These are phyloP conservation scores for Penicillium digitatum DNA, from an alignment of 2,329 filamentous ascomycete genomes.

Conservation along the genomic window DNA sequence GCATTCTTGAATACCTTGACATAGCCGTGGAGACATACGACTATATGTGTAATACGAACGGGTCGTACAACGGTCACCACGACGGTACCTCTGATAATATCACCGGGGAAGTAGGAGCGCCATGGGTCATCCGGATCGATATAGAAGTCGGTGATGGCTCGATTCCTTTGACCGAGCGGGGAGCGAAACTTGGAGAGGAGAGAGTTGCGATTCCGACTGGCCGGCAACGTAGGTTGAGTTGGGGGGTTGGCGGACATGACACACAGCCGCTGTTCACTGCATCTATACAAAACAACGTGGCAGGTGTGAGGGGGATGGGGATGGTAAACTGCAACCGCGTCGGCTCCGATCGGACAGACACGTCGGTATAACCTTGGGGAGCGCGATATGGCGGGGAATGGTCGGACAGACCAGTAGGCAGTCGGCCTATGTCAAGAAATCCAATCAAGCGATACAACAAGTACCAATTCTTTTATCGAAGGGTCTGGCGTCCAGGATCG, in stretches of 20 bases:
- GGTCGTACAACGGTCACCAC: slow-evolving; percentile 58
- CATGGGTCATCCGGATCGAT: slow-evolving; percentile 62
- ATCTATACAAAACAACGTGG: slow-evolving; percentile 32
- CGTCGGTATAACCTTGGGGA: not conserved
- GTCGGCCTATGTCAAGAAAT: slow-evolving; percentile 7
- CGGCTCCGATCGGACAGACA: slow-evolving; percentile 4
- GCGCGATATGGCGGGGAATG: slow-evolving; percentile 4
- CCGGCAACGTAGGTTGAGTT: slow-evolving; percentile 33
- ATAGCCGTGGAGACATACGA: slow-evolving; percentile 60
- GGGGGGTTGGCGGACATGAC: slow-evolving; percentile 43
- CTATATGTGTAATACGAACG: slow-evolving; percentile 60
- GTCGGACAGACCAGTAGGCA: slow-evolving; percentile 6
- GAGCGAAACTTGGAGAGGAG: slow-evolving; percentile 54
- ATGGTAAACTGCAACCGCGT: slow-evolving; percentile 9
- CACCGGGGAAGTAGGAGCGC: slow-evolving; percentile 59
- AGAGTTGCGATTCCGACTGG: slow-evolving; percentile 41
- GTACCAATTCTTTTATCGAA: slow-evolving; percentile 6
- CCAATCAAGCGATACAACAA: slow-evolving; percentile 10
- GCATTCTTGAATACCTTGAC: slow-evolving; percentile 64
- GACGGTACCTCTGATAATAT: slow-evolving; percentile 58
- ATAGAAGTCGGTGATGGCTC: slow-evolving; percentile 58
- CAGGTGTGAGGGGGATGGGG: slow-evolving; percentile 8
- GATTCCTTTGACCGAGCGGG: slow-evolving; percentile 51
- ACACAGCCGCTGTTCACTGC: slow-evolving; percentile 29
- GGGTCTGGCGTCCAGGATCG: slow-evolving; percentile 6